Evolutionary conservation across 192 early-diverging fungal genomes (phyloP), one percentile per base, ranked within the genome.

Genomic region (Coemansia sp.): DNA sequence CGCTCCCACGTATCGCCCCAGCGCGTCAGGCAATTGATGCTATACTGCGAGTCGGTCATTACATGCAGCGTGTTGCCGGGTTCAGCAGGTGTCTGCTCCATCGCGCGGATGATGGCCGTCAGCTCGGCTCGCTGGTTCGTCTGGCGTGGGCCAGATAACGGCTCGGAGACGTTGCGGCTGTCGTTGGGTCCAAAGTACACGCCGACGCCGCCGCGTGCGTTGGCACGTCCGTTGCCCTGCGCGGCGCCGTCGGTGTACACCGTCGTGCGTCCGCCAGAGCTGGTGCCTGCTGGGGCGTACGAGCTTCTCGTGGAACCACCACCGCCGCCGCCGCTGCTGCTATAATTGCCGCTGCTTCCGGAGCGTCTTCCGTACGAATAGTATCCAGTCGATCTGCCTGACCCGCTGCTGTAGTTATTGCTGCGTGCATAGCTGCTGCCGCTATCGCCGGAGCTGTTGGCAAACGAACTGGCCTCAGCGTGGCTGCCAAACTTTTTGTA

Each of bases 221-320:
- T 55, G 9, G 17, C 2, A 18, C 46, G 58, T 14, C 94, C 94
- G 78, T 98, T 98, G 9, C 69, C 62, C 14, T 74, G 51, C 58
- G 90, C 83, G 42, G 86, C 83, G 30, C 94, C 94, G 55, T 97
- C 93, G 0, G 92, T 95, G 71, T 92, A 93, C 10, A 90, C 80
- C 0, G 80, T 67, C 1, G 81, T 67, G 1, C 37, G 15, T n/a
- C n/a, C n/a, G n/a, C n/a, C n/a, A n/a, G n/a, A n/a, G n/a, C n/a
- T n/a, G n/a, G n/a, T n/a, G n/a, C n/a, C n/a, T n/a, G n/a, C n/a
- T n/a, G n/a, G n/a, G n/a, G n/a, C n/a, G n/a, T n/a, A n/a, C n/a
- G n/a, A n/a, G n/a, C n/a, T n/a, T n/a, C n/a, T n/a, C n/a, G n/a
- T n/a, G n/a, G n/a, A n/a, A n/a, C n/a, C n/a, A n/a, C n/a, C n/a